phyloP scores from a whole-genome alignment of 192 early-diverging fungal species.

The Umbelopsis ramanniana region DNA sequence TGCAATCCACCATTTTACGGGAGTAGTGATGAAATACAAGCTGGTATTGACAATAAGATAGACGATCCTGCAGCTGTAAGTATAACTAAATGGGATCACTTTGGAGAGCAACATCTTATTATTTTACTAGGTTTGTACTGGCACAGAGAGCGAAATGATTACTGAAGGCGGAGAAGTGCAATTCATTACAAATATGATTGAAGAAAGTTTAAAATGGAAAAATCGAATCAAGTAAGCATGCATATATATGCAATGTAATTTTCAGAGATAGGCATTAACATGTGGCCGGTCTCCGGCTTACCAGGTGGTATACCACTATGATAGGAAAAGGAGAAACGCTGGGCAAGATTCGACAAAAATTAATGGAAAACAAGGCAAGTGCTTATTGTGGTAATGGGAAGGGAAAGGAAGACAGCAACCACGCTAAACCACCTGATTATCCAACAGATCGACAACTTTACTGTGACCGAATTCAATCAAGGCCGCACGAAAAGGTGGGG shows the following conservation, averaged over 20 bases:
- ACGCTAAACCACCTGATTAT: background rate
- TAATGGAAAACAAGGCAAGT: conserved; percentile 49
- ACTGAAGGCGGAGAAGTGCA: conserved; percentile 79
- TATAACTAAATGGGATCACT: background rate
- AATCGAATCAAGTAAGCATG: conserved; percentile 43
- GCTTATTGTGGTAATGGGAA: background rate
- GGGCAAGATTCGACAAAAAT: conserved; percentile 38
- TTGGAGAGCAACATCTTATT: background rate
- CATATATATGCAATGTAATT: background rate
- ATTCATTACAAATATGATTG: conserved; percentile 70
- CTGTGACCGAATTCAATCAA: conserved; percentile 58
- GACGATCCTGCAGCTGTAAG: conserved; percentile 52
- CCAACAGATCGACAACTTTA: conserved; percentile 53
- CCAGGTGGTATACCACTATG: conserved; percentile 82
- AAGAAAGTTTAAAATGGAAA: conserved; percentile 60
- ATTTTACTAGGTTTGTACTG: conserved; percentile 54
- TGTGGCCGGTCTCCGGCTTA: background rate
- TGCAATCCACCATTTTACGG: conserved; percentile 93
- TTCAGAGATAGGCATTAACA: background rate
- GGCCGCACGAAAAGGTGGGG: conserved; percentile 59
- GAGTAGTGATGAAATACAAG: conserved; percentile 58
- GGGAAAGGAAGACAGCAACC: too few relatives aligned
- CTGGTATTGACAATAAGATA: conserved; percentile 55
- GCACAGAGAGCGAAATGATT: conserved; percentile 73
- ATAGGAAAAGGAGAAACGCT: conserved; percentile 68